phyloP scores from a whole-genome alignment of 2,329 filamentous ascomycete genomes.

The Botrytis pseudocinerea region DNA sequence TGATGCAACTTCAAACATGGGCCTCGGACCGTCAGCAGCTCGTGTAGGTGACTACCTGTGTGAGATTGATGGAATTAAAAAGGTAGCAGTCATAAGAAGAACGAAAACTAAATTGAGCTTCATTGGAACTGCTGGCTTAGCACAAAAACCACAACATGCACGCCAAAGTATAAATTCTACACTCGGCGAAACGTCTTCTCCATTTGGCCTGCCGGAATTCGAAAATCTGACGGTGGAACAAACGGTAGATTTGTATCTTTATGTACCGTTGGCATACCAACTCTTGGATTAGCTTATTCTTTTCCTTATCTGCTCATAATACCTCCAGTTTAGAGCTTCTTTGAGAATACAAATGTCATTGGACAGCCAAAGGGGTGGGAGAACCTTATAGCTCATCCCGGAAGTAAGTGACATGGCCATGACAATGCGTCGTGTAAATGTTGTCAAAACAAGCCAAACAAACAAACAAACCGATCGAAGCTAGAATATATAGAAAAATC shows the following conservation, averaged over 20 bases:
- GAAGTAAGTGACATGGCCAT: too few relatives aligned
- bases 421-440: background rate
- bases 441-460: background rate
- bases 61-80: background rate
- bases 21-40: background rate
- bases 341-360: background rate
- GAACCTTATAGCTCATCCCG: background rate
- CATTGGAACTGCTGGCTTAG: constrained; percentile 12
- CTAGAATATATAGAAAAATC: background rate
- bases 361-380: background rate
- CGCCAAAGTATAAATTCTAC: background rate
- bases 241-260: constrained; percentile 5
- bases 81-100: background rate
- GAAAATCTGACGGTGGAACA: too few relatives aligned
- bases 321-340: accelerated
- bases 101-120: constrained; percentile 1
- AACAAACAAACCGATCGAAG: background rate
- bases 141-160: background rate
- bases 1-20: background rate
- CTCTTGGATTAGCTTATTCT: background rate
- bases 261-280: constrained; percentile 5
- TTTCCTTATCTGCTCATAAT: background rate
- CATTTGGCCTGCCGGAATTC: background rate
- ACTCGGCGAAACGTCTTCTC: background rate
- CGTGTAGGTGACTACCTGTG: constrained; percentile 4